Percentiles rank a stretch among this genome's conserved stretches.
Evolutionary conservation across 768 basidiomycete species (phyloP).

Genomic region (Boletellus sp.): DNA sequence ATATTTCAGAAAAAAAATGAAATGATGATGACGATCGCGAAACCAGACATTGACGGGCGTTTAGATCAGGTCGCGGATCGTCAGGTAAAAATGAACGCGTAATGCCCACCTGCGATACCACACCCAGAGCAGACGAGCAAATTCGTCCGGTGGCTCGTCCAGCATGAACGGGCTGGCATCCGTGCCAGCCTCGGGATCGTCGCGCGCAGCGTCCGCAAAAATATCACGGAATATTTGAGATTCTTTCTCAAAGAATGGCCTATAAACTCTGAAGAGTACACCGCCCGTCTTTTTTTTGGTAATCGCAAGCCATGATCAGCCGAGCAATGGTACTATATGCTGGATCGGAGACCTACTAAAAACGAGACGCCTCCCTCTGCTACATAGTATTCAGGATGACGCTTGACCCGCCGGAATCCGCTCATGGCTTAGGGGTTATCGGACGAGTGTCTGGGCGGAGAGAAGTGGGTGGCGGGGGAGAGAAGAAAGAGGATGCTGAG

Average conservation of each 20-base stretch:
- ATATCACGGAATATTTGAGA: constrained; percentile 41
- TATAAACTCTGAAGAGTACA: constrained; percentile 49
- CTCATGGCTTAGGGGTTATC: no score
- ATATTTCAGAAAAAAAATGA: not conserved
- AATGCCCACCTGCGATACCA: constrained; percentile 52
- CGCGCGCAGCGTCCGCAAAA: constrained; percentile 29
- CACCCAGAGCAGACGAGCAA: constrained; percentile 51
- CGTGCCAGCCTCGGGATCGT: constrained; percentile 27
- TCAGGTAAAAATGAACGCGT: no score
- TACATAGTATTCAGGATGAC: constrained; percentile 9
- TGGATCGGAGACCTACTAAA: constrained; percentile 10
- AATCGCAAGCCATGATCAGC: constrained; percentile 6
- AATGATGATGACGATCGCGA: not conserved
- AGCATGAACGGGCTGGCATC: constrained; percentile 44
- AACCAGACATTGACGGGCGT: not conserved
- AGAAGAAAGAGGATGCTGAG: not conserved
- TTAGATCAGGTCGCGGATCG: no score
- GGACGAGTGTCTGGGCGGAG: no score
- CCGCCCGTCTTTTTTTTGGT: constrained; percentile 47
- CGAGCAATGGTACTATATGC: not conserved
- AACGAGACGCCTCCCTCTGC: constrained; percentile 13
- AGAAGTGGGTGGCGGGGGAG: not conserved
- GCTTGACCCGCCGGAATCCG: no score
- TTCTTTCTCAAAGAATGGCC: constrained; percentile 57
- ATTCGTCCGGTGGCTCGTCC: constrained; percentile 40